Conservation (phyloP, 2,329 filamentous ascomycete species). For the Botryotinia narcissicola region DNA sequence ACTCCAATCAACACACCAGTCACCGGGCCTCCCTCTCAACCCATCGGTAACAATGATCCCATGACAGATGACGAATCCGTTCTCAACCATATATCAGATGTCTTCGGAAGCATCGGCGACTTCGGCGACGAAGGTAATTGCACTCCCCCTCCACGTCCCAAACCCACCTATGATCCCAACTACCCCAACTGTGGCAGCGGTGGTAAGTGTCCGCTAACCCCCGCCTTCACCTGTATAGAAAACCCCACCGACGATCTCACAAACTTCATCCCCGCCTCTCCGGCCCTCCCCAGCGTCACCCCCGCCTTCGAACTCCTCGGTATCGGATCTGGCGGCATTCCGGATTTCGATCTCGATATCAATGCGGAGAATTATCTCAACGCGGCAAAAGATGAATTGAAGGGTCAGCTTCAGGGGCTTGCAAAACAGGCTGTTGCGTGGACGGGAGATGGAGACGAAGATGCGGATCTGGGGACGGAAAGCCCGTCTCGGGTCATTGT, state of each 20-base stretch:
- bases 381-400: background rate
- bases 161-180: background rate
- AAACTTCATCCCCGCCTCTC: background rate
- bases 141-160: background rate
- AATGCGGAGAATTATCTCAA: background rate
- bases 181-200: background rate
- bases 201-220: background rate
- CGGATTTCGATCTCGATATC: background rate
- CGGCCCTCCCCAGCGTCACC: background rate
- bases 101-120: background rate
- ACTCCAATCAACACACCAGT: background rate
- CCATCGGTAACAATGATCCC: background rate
- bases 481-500: background rate
- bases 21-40: too few species aligned
- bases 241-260: background rate
- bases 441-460: background rate
- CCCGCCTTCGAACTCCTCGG: slow-evolving; percentile 1
- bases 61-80: background rate
- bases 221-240: background rate
- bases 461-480: background rate
- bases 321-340: background rate
- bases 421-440: background rate
- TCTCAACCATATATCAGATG: background rate
- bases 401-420: background rate
- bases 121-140: background rate